Conservation (phyloP, 768 basidiomycete species). For the Xanthoconium purpureum region DNA sequence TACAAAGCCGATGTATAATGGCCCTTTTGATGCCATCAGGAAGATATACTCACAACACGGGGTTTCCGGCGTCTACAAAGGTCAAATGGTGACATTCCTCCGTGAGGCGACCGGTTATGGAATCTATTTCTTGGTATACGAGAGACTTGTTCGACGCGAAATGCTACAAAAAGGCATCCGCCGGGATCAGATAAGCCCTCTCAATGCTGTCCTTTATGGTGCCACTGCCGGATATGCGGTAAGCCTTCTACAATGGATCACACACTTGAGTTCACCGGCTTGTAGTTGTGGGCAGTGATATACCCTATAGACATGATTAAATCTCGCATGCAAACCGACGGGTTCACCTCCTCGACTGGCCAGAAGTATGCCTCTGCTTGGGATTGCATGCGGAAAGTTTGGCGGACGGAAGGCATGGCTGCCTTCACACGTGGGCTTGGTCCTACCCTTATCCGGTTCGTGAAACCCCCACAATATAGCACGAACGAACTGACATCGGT, state of each 20-base stretch:
- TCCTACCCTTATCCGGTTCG: constrained; percentile 87
- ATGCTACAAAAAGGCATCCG: constrained; percentile 69
- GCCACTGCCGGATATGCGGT: constrained; percentile 92
- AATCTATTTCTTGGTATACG: constrained; percentile 89
- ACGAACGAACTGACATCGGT: constrained; percentile 3
- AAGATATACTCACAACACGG: constrained; percentile 79
- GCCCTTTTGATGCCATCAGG: constrained; percentile 84
- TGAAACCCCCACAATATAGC: constrained; percentile 13
- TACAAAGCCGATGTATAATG: constrained; percentile 69
- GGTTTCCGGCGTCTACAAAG: constrained; percentile 86
- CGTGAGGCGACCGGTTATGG: constrained; percentile 84
- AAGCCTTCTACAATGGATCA: constrained; percentile 29
- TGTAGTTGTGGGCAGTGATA: constrained; percentile 83
- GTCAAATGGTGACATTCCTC: constrained; percentile 82
- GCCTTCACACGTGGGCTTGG: constrained; percentile 91
- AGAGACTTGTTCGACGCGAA: constrained; percentile 85
- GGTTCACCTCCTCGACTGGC: constrained; percentile 68
- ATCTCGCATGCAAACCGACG: constrained; percentile 94
- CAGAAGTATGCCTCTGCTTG: constrained; percentile 81
- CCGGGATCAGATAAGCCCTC: constrained; percentile 73
- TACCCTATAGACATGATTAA: constrained; percentile 98
- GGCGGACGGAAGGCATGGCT: constrained; percentile 74
- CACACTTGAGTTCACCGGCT: constrained; percentile 6
- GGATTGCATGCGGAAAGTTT: constrained; percentile 81
- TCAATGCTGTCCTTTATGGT: constrained; percentile 81